Conservation (phyloP, 345 rosid genomes). For the Noccaea bulbosa region DNA sequence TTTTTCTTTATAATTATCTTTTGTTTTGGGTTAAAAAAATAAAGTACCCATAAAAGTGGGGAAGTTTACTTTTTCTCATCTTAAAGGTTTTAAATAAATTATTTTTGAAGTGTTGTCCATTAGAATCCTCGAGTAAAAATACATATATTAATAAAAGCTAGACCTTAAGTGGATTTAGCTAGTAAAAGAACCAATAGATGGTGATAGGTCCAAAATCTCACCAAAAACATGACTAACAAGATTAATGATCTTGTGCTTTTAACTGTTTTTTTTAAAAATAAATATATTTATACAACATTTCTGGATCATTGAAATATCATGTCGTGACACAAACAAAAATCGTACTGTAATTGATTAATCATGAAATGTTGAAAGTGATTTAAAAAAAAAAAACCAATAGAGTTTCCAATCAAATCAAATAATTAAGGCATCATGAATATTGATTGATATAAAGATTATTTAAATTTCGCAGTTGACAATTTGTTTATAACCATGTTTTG, state of each 20-base stretch:
- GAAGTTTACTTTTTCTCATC: constrained; percentile 24
- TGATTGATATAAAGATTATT: neutral
- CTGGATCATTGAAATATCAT: neutral
- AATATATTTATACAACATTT: neutral
- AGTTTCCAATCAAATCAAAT: neutral
- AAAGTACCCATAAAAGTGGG: constrained; percentile 28
- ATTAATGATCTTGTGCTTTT: neutral
- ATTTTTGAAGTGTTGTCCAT: constrained; percentile 13
- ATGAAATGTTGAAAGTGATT: neutral
- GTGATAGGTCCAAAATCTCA: constrained; percentile 22
- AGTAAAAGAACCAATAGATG: constrained; percentile 5
- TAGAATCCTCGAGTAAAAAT: constrained; percentile 13
- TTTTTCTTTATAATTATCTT: neutral
- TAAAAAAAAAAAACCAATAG: neutral
- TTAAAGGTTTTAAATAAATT: neutral
- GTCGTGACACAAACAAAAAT: neutral
- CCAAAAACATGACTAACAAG: neutral
- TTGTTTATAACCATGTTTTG: constrained; percentile 16
- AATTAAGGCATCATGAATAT: neutral
- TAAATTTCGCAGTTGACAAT: neutral
- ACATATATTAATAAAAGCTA: neutral
- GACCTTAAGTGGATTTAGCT: constrained; percentile 28
- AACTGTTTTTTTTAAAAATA: neutral
- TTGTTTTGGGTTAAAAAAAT: neutral
- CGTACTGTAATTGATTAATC: neutral